Conservation (phyloP, 2,329 filamentous ascomycete species). For the Trichoderma oligosporum region DNA sequence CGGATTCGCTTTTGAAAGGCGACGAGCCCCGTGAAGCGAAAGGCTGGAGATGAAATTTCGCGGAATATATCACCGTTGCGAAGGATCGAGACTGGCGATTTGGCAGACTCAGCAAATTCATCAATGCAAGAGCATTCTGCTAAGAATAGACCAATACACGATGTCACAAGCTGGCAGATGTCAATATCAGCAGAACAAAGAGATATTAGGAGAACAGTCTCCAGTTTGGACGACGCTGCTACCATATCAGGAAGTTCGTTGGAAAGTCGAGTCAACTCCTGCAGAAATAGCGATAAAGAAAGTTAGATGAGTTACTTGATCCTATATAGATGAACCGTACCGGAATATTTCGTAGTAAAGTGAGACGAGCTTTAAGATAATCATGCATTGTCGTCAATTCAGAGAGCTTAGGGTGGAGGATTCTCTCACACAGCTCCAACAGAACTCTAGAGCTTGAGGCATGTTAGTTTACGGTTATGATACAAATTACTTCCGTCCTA, state of each 20-base stretch:
- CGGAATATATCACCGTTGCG: conserved; percentile 59
- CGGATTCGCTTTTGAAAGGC: conserved; percentile 66
- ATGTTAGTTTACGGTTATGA: not conserved
- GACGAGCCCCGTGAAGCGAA: conserved; percentile 64
- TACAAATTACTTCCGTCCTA: conserved; percentile 30
- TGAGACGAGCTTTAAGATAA: conserved; percentile 54
- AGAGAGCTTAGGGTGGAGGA: conserved; percentile 42
- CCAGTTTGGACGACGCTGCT: conserved; percentile 51
- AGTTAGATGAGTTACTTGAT: not conserved
- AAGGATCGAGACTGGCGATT: conserved; percentile 50
- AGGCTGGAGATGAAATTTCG: conserved; percentile 60
- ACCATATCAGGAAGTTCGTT: conserved; percentile 54
- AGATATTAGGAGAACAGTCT: conserved; percentile 60
- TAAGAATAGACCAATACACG: conserved; percentile 58
- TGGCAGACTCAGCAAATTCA: conserved; percentile 46
- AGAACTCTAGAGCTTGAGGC: conserved; percentile 36
- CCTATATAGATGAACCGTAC: conserved; percentile 34
- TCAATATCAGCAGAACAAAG: conserved; percentile 64
- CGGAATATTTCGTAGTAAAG: conserved; percentile 49
- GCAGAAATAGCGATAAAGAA: not conserved
- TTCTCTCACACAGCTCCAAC: conserved; percentile 47
- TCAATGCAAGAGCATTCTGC: conserved; percentile 57
- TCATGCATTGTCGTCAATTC: conserved; percentile 48
- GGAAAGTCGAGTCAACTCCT: conserved; percentile 54
- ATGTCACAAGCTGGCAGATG: conserved; percentile 60